A percentile compares a stretch with the other conserved stretches of the same genome.
phyloP scores from a whole-genome alignment of 2,329 filamentous ascomycete genomes.

The Cercospora canescens region DNA sequence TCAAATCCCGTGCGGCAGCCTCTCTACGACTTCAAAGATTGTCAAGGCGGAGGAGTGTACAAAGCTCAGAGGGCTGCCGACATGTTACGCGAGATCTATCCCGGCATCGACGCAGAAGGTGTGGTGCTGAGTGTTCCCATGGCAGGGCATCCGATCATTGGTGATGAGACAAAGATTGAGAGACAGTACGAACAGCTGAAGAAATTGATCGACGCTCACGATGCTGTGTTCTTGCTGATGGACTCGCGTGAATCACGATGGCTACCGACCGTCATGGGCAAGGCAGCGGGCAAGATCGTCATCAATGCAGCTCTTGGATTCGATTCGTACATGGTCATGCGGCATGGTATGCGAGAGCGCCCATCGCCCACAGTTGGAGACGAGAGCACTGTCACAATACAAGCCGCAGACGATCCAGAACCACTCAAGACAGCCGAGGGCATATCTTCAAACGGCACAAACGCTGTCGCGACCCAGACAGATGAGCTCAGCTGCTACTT shows the following conservation, averaged over 20 bases:
- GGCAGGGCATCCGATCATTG: constrained; percentile 82
- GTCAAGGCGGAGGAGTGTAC: constrained; percentile 75
- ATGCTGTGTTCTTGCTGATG: constrained; percentile 95
- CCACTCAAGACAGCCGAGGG: constrained; percentile 25
- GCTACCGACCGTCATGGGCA: constrained; percentile 95
- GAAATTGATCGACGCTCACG: constrained; percentile 76
- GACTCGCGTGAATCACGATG: constrained; percentile 95
- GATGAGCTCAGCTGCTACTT: constrained; percentile 91
- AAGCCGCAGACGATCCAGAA: constrained; percentile 24
- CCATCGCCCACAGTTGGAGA: constrained; percentile 18
- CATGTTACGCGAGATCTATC: constrained; percentile 82
- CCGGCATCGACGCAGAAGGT: constrained; percentile 79
- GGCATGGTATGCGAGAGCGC: constrained; percentile 69
- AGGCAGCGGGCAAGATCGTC: constrained; percentile 88
- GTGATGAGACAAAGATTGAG: constrained; percentile 67
- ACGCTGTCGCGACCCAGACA: constrained; percentile 26
- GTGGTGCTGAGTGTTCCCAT: constrained; percentile 87
- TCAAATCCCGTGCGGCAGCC: constrained; percentile 96
- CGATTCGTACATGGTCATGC: constrained; percentile 96
- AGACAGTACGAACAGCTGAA: constrained; percentile 75
- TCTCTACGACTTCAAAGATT: constrained; percentile 87
- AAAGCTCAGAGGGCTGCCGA: constrained; percentile 83
- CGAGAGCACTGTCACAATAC: constrained; percentile 24
- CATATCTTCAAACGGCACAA: constrained; percentile 16
- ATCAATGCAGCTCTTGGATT: constrained; percentile 96